Base-by-base conservation (phyloP, 495 filamentous ascomycete genomes). In the Aspergillus nidulans region DNA sequence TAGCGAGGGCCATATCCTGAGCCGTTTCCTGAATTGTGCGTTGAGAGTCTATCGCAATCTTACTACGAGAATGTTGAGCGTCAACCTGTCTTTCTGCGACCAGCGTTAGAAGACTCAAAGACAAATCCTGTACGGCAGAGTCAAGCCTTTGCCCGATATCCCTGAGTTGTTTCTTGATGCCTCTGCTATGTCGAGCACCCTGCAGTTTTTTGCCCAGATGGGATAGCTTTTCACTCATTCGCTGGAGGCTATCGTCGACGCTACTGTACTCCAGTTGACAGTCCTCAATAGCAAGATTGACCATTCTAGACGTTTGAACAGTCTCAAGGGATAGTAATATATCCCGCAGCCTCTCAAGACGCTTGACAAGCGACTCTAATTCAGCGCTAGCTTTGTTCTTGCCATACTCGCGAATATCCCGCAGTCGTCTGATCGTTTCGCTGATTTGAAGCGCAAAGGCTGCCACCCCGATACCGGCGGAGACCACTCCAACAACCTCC, bases 221-320 rank as follows among this genome's bases (percentile, higher is more conserved):
- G 9, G 32, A 38, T 4, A 50, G 32, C 10, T n/a, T 40, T n/a
- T 40, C 34, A 12, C 1, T n/a, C 32, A 50, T 5, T 1, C 34
- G 16, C 25, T 50, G 32, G 4, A 50, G 20, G 18, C 2, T 50
- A 25, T 1, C 24, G 34, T 50, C 48, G 2, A 50, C 48, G 19
- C 32, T 16, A 16, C 48, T 50, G n/a, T 40, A 50, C 20, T 3
- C 48, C 48, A 38, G 16, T 13, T 50, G 48, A 39, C 48, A 50
- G 16, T 16, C 16, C 4, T 6, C n/a, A 5, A 50, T 10, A 18
- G 48, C 48, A 13, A 23, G 6, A 8, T 50, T 34, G 12, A 50
- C 16, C 4, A 3, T 4, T 6, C 19, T 40, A 23, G 6, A 8
- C 7, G 7, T 15, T n/a, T 39, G 16, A 39, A 15, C 4, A 7